These are phyloP conservation scores for Phalaenopsis equestris DNA, from an alignment of 106 monocot genomes.

Conservation along the genomic window DNA sequence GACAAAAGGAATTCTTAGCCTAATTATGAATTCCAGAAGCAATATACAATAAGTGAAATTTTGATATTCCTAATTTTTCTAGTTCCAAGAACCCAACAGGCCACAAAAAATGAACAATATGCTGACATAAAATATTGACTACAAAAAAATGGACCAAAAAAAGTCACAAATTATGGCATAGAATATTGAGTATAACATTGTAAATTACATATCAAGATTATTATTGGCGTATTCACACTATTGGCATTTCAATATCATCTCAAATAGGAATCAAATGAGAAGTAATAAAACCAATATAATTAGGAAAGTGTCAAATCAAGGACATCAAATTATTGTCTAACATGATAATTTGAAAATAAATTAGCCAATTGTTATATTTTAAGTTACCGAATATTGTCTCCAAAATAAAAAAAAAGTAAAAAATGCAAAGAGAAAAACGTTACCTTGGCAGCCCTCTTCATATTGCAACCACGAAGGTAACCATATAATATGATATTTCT, in stretches of 20 bases:
- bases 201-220: no score
- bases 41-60: no score
- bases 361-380: neutral
- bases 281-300: neutral
- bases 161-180: neutral
- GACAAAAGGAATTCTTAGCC: no score
- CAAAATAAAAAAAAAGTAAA: neutral
- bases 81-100: neutral
- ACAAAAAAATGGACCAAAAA: neutral
- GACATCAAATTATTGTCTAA: neutral
- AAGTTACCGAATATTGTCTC: neutral
- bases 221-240: neutral
- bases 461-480: conserved; percentile 94
- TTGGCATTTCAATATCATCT: neutral
- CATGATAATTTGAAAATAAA: neutral
- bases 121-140: neutral
- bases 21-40: no score
- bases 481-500: conserved; percentile 94
- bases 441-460: conserved; percentile 89
- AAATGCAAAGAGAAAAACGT: neutral
- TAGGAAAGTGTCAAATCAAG: no score
- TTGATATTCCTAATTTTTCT: neutral
- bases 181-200: neutral
- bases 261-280: neutral
- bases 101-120: neutral